Evolutionary conservation across 768 basidiomycete species (phyloP).

Genomic region (Tylopilus plumbeoviolaceoides): DNA sequence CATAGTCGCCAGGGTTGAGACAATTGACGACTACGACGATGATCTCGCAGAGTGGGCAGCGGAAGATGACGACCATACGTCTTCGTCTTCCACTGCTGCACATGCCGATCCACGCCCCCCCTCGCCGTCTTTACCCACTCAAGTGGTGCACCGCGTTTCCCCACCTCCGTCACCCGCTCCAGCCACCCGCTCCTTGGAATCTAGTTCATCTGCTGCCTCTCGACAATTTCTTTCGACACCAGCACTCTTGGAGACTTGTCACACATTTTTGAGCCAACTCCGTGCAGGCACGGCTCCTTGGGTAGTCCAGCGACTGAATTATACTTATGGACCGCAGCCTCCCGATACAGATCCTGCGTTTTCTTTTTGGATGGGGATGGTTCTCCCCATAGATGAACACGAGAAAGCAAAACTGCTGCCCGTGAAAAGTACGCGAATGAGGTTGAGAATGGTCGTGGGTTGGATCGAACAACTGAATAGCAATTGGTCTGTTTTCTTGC

Average conservation of each 20-base stretch:
- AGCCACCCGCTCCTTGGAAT: constrained; percentile 1
- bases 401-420: constrained; percentile 87
- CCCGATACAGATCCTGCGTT: constrained; percentile 58
- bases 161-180: constrained; percentile 2
- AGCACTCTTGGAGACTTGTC: constrained; percentile 49
- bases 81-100: constrained; percentile 10
- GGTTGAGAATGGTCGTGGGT: constrained; percentile 81
- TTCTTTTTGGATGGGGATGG: constrained; percentile 86
- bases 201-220: not conserved
- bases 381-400: constrained; percentile 88
- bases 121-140: constrained; percentile 7
- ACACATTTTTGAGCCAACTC: constrained; percentile 57
- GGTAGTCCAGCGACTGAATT: constrained; percentile 84
- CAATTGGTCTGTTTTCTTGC: constrained; percentile 42
- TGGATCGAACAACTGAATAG: constrained; percentile 85
- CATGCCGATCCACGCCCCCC: not conserved
- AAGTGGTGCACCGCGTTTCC: constrained; percentile 12
- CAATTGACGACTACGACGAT: constrained; percentile 39
- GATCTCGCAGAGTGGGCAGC: constrained; percentile 26
- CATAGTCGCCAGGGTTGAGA: constrained; percentile 77
- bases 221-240: constrained; percentile 20
- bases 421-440: constrained; percentile 69
- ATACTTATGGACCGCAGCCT: constrained; percentile 76
- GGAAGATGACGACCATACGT: constrained; percentile 7
- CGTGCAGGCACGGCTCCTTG: constrained; percentile 79